A percentile compares a stretch with the other conserved stretches of the same genome.
phyloP scores from a whole-genome alignment of 352 stramenopile genomes.

The Blastocystis sp. region DNA sequence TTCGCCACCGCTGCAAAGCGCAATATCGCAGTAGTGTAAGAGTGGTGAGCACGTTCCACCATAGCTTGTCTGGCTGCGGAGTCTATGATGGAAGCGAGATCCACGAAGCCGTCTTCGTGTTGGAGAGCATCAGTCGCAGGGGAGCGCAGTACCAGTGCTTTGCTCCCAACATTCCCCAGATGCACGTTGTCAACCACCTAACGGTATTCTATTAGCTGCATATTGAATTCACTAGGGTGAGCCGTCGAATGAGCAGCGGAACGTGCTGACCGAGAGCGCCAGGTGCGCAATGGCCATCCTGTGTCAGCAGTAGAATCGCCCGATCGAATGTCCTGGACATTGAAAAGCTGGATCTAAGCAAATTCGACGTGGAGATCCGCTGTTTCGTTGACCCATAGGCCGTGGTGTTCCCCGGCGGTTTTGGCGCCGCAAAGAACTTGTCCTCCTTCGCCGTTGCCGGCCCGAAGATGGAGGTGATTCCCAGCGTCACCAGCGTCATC shows the following conservation, averaged over 20 bases:
- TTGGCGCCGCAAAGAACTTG: constrained; percentile 74
- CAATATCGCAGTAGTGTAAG: constrained; percentile 34
- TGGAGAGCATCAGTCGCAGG: constrained; percentile 72
- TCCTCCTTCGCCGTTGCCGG: constrained; percentile 72
- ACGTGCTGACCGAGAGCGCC: constrained; percentile 72
- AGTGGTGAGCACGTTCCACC: neutral
- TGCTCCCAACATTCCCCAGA: constrained; percentile 73
- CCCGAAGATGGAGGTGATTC: constrained; percentile 72
- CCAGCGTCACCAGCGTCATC: constrained; percentile 69
- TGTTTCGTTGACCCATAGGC: constrained; percentile 26
- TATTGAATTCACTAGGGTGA: constrained; percentile 69
- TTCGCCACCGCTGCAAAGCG: constrained; percentile 14
- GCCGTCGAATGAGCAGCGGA: constrained; percentile 71
- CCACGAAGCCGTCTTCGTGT: constrained; percentile 72
- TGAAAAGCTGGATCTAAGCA: constrained; percentile 67
- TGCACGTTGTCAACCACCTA: constrained; percentile 74
- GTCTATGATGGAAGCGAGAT: constrained; percentile 74
- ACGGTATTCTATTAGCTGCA: constrained; percentile 38
- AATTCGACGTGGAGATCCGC: constrained; percentile 67
- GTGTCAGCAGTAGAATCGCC: constrained; percentile 68
- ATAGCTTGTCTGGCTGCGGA: constrained; percentile 71
- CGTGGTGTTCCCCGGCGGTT: constrained; percentile 72
- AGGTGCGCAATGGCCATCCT: neutral
- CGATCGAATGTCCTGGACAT: constrained; percentile 71
- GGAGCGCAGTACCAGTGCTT: constrained; percentile 71